phyloP scores from a whole-genome alignment of 495 filamentous ascomycete genomes.

The Hyaloscypha hepaticicola region DNA sequence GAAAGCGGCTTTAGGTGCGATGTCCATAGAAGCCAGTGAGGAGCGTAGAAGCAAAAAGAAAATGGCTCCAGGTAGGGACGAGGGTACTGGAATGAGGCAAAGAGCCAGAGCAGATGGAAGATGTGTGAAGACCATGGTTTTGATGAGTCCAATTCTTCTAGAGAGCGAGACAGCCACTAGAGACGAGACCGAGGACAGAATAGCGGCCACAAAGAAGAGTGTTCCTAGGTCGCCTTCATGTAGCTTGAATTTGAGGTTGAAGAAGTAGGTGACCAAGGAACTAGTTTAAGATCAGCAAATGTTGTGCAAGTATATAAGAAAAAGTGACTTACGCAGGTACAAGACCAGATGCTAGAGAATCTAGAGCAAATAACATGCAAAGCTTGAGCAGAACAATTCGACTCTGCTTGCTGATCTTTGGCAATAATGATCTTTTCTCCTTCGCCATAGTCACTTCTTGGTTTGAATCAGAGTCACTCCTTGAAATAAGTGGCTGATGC shows the following conservation, averaged over 20 bases:
- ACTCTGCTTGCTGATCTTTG: constrained; percentile 57
- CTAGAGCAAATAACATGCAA: constrained; percentile 73
- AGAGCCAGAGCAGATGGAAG: constrained; percentile 74
- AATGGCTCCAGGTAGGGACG: constrained; percentile 52
- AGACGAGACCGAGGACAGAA: constrained; percentile 65
- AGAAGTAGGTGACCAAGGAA: constrained; percentile 75
- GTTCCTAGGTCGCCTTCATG: constrained; percentile 66
- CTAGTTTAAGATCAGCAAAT: constrained; percentile 28
- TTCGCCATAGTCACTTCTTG: constrained; percentile 50
- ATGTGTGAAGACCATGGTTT: constrained; percentile 88
- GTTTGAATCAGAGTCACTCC: constrained; percentile 31
- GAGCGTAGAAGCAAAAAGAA: constrained; percentile 69
- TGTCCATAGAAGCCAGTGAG: constrained; percentile 75
- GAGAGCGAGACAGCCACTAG: constrained; percentile 74
- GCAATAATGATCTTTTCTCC: constrained; percentile 32
- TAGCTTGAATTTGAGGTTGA: constrained; percentile 73
- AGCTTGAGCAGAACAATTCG: constrained; percentile 64
- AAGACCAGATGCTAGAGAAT: constrained; percentile 78
- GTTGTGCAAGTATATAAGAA: not conserved
- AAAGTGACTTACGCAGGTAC: constrained; percentile 57
- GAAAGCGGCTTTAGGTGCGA: constrained; percentile 77
- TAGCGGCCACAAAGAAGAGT: constrained; percentile 63
- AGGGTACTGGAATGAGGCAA: constrained; percentile 63
- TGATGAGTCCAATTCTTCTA: constrained; percentile 59
- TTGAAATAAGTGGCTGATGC: not conserved